Evolutionary conservation across 345 rosid species (phyloP), one percentile per base, ranked within the genome.

Genomic region (Kernera saxatilis): DNA sequence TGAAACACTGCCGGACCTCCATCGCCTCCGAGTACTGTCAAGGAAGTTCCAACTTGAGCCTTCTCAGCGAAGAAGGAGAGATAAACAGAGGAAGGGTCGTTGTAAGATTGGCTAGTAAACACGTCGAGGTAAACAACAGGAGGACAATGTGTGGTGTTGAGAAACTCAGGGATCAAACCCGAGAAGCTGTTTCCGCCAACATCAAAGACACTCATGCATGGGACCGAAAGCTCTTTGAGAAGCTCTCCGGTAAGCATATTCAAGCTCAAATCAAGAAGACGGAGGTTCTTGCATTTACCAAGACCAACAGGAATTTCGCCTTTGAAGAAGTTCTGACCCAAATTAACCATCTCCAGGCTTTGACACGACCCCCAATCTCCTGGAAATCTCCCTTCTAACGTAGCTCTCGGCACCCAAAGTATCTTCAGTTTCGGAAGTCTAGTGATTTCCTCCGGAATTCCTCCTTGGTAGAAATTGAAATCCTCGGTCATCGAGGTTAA

Each of bases 371-470:
- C 96, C 97, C 97, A 88, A 72, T 82, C 78, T 23, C 77, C 74
- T 0, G 86, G 90, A 64, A 90, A 74, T 11, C 63, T 70, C 59
- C 92, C 97, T 74, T 83, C 89, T 14, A 93, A 76, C 2, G 82
- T 87, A 68, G 90, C 87, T 77, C 90, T 79, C 13, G 97, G 98
- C 19, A 86, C 91, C 98, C 98, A 93, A 81, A 93, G 73, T 57
- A 93, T 82, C 82, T 78, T 82, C 67, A 93, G 82, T 53, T 83
- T 86, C 0, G 89, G 88, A 76, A 93, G 92, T 54, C 66, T 79
- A 45, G 87, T 60, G 70, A 93, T 78, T 46, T 72, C 86, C 49
- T 29, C 80, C 0, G 96, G 93, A 54, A 93, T 72, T 45, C 74
- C 88, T 19, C 97, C 98, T 77, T 88, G 89, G 55, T 74, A 93